Evolutionary conservation across 257 asterid species (phyloP), one percentile per base, ranked within the genome.

Genomic region (Capsicum pubescens): DNA sequence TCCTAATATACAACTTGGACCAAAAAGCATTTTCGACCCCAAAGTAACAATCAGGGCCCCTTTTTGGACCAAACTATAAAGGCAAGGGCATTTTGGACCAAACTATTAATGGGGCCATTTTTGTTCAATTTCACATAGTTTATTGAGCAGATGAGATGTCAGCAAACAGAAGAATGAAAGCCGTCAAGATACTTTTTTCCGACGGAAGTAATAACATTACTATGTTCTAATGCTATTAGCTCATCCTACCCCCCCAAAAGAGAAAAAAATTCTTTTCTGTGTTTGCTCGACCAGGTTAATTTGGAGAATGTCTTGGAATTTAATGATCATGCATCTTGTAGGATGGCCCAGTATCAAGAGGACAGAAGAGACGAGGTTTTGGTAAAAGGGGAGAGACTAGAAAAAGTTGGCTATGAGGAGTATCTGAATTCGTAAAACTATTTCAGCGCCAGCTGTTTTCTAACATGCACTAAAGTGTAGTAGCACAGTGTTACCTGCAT

Each of bases 291-390:
- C 8, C 8, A 3, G 15, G 42, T 83, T 10, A 35, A 54, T 44
- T 39, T 13, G 17, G 52, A 61, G 72, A 60, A 46, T 81, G 39
- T 61, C 84, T 42, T 16, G 57, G 54, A 42, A 13, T 55, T 66
- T 55, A 21, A 32, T 59, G 79, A 11, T 79, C 19, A 26, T 26
- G 32, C 2, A 9, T 64, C 13, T 50, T 89, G 64, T 80, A 94
- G 98, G 90, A 91, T 96, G 95, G 95, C 95, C 3, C 99, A 96
- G 85, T 96, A 92, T 85, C 91, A 74, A 86, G 97, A 94, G 84
- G 98, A 96, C 90, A 88, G 95, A 85, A 86, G 94, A 86, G 98
- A 93, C 3, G 98, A 94, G 84, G 98, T 96, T 10, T 83, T 93
- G 90, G 91, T 83, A 5, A 94, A 94, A 90, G 98, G 88, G 11